Conservation (phyloP, 192 early-diverging fungal genomes). For the Backusella psychrophila region DNA sequence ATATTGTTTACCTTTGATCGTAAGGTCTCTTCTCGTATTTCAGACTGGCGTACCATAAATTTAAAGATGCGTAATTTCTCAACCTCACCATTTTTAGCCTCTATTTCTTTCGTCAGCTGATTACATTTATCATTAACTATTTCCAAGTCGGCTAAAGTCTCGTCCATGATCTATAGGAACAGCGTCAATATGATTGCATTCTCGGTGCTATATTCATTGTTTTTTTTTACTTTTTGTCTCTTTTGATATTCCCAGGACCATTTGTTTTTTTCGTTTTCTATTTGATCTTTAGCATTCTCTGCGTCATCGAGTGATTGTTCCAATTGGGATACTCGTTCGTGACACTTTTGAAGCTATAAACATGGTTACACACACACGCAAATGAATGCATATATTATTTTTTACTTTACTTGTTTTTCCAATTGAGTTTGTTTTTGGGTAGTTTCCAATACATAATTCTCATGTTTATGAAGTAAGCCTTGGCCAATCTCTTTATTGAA, state of each 20-base stretch:
- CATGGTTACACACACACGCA: constrained; percentile 11
- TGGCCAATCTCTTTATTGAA: constrained; percentile 43
- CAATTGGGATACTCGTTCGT: constrained; percentile 10
- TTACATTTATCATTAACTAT: constrained; percentile 19
- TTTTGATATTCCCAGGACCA: constrained; percentile 29
- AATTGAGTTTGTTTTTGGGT: constrained; percentile 24
- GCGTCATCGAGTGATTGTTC: constrained; percentile 29
- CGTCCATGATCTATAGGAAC: constrained; percentile 17
- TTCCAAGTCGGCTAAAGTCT: constrained; percentile 27
- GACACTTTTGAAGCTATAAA: constrained; percentile 22
- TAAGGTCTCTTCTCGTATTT: constrained; percentile 24
- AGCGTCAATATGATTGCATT: neutral
- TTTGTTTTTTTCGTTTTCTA: constrained; percentile 32
- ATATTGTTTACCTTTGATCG: constrained; percentile 16
- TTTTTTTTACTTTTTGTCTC: constrained; percentile 25
- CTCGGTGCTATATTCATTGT: too few species aligned
- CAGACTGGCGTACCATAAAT: constrained; percentile 26
- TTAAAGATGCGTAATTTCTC: constrained; percentile 31
- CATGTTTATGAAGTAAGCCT: constrained; percentile 39
- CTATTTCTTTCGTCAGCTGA: constrained; percentile 25
- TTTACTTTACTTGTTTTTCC: constrained; percentile 32
- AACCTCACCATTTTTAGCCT: constrained; percentile 24
- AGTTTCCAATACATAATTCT: constrained; percentile 30
- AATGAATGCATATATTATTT: neutral
- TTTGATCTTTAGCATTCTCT: constrained; percentile 23